A percentile compares a stretch with the other conserved stretches of the same genome.
These are phyloP conservation scores for Kandelia obovata DNA, from an alignment of 345 rosid species.

Conservation along the genomic window DNA sequence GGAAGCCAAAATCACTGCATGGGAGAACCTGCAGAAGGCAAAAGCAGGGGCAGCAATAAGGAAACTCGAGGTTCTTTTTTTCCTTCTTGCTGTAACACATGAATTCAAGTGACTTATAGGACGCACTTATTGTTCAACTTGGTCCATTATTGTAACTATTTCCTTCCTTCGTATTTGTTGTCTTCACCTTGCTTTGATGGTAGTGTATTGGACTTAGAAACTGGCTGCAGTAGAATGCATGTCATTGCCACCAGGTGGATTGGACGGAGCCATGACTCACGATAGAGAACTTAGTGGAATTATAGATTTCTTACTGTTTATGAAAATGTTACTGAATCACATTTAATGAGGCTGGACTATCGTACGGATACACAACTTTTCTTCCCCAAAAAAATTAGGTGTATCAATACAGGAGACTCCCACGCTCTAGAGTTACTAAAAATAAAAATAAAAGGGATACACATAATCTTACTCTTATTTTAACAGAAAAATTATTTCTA, in stretches of 20 bases:
- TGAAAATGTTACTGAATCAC: no score
- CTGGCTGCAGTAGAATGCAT: not conserved
- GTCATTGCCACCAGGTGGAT: not conserved
- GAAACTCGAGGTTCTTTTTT: conserved; percentile 74
- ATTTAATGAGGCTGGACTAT: no score
- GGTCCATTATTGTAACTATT: not conserved
- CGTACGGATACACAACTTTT: not conserved
- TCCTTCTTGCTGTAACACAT: conserved; percentile 12
- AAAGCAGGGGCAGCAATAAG: conserved; percentile 91
- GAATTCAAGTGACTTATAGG: not conserved
- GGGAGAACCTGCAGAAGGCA: conserved; percentile 98
- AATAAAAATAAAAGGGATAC: no score
- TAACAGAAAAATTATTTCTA: no score
- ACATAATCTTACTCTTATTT: no score
- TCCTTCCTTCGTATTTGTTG: conserved; percentile 5
- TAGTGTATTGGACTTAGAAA: not conserved
- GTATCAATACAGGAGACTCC: no score
- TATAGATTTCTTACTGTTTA: not conserved
- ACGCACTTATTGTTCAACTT: conserved; percentile 4
- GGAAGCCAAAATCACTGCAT: conserved; percentile 84
- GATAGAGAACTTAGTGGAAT: not conserved
- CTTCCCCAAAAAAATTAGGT: no score
- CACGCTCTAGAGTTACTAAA: no score
- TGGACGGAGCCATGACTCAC: not conserved
- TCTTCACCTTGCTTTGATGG: not conserved